Evolutionary conservation across 2,329 filamentous ascomycete genomes (phyloP).

Genomic region (Verticillium dahliae): DNA sequence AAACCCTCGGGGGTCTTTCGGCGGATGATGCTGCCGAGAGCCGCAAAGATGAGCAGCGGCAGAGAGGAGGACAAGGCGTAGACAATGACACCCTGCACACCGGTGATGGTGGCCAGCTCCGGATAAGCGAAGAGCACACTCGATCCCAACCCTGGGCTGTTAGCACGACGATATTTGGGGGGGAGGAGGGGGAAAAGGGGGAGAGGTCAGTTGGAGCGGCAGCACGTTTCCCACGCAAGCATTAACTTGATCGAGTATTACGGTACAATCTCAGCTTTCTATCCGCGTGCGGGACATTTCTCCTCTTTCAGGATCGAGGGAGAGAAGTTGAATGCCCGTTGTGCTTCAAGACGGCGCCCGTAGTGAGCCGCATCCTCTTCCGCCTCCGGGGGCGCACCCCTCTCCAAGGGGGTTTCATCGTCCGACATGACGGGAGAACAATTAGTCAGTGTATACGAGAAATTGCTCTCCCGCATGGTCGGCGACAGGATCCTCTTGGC

Average conservation of each 20-base stretch:
- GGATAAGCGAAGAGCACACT: conserved; percentile 80
- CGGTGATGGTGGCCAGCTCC: conserved; percentile 70
- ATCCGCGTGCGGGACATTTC: conserved; percentile 33
- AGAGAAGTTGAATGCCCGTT: conserved; percentile 44
- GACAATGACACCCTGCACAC: conserved; percentile 70
- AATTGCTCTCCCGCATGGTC: not conserved
- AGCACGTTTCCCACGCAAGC: conserved; percentile 98
- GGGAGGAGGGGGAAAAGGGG: conserved; percentile 17
- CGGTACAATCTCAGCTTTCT: conserved; percentile 93
- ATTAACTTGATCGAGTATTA: conserved; percentile 99
- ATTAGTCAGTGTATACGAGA: not conserved
- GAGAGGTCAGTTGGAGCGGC: conserved; percentile 59
- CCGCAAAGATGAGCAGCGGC: conserved; percentile 68
- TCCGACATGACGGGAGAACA: not conserved
- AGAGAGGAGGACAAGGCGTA: conserved; percentile 69
- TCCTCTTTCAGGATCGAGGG: conserved; percentile 16
- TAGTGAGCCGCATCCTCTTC: conserved; percentile 65
- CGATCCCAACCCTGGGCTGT: conserved; percentile 67
- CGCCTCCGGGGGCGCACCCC: conserved; percentile 1
- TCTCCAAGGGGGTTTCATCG: not conserved
- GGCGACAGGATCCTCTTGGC: not conserved
- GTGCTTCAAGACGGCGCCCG: conserved; percentile 66
- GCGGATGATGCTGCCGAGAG: conserved; percentile 69
- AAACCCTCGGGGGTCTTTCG: conserved; percentile 78
- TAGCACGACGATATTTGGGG: conserved; percentile 27